These are phyloP conservation scores for Verticillium klebahnii DNA, from an alignment of 2,329 filamentous ascomycete species.

Conservation along the genomic window DNA sequence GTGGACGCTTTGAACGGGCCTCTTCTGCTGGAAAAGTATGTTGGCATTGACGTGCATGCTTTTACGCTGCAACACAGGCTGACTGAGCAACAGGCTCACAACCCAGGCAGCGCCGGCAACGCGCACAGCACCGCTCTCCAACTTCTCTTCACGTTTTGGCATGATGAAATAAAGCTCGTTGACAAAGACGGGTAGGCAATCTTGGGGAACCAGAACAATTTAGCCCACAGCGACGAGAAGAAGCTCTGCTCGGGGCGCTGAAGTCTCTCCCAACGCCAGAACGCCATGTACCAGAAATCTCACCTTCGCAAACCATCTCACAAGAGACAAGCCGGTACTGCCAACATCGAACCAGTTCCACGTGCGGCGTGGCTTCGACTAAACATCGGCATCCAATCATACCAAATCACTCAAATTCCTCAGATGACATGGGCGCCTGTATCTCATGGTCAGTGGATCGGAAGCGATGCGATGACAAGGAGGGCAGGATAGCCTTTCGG, in stretches of 20 bases:
- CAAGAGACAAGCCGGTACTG: neutral
- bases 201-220: neutral
- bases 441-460: neutral
- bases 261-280: neutral
- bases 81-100: slow-evolving; percentile 50
- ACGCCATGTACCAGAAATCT: neutral
- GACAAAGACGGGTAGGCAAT: neutral
- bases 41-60: neutral
- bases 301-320: neutral
- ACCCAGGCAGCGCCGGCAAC: slow-evolving; percentile 54
- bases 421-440: slow-evolving; percentile 38
- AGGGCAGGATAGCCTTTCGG: neutral
- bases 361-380: neutral
- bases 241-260: neutral
- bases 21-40: slow-evolving; percentile 84
- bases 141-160: slow-evolving; percentile 72
- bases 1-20: slow-evolving; percentile 91
- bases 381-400: neutral
- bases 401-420: slow-evolving; percentile 36
- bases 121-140: slow-evolving; percentile 61
- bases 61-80: slow-evolving; percentile 10
- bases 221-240: neutral
- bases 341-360: neutral
- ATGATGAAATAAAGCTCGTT: slow-evolving; percentile 42
- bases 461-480: slow-evolving; percentile 1